These are phyloP conservation scores for Zelonia costaricensis DNA, from an alignment of 208 protist species.

Conservation along the genomic window DNA sequence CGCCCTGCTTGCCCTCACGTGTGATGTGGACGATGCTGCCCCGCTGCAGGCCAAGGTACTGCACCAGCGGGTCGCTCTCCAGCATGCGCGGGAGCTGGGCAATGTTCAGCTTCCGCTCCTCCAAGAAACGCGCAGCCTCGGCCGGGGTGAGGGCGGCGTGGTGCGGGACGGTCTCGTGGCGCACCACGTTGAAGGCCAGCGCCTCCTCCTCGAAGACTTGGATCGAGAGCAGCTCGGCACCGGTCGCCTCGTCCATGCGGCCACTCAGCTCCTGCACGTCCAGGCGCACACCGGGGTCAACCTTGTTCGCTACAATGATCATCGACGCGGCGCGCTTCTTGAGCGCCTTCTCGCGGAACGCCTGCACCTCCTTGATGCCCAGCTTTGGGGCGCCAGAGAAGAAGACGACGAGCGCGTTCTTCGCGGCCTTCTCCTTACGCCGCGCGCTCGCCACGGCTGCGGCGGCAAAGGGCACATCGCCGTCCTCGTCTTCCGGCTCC, in stretches of 20 bases:
- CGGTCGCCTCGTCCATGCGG: constrained; percentile 43
- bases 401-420: constrained; percentile 57
- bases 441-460: background rate
- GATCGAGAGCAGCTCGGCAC: constrained; percentile 62
- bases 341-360: constrained; percentile 64
- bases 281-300: constrained; percentile 49
- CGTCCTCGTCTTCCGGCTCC: constrained; percentile 10
- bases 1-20: constrained; percentile 93
- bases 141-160: constrained; percentile 82
- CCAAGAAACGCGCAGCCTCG: constrained; percentile 83
- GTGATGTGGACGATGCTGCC: constrained; percentile 96
- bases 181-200: constrained; percentile 95
- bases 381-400: constrained; percentile 55
- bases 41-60: constrained; percentile 92
- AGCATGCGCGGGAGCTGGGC: constrained; percentile 96
- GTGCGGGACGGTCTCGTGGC: constrained; percentile 95
- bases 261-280: constrained; percentile 67
- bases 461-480: background rate
- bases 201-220: constrained; percentile 95
- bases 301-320: constrained; percentile 61
- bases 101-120: constrained; percentile 85
- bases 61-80: constrained; percentile 93
- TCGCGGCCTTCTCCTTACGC: constrained; percentile 12
- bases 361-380: constrained; percentile 50
- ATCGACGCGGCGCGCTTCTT: constrained; percentile 54